phyloP scores from a whole-genome alignment of 768 basidiomycete species.

The Pleurotus pulmonarius region DNA sequence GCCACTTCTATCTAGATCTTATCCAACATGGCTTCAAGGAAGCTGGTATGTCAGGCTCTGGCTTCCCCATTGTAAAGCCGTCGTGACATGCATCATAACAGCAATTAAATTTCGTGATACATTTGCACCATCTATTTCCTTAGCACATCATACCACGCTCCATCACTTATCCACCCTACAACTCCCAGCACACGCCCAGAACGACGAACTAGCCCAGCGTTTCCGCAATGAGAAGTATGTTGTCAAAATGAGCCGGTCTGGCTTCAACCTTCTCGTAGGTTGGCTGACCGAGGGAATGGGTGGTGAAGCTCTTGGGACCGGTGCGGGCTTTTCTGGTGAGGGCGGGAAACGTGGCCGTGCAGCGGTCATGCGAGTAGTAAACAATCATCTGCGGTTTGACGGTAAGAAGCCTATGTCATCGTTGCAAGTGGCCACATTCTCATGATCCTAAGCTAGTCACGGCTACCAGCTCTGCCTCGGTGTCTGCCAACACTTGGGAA shows the following conservation, averaged over 20 bases:
- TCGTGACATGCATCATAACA: constrained; percentile 24
- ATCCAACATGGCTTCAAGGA: constrained; percentile 88
- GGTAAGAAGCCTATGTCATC: constrained; percentile 42
- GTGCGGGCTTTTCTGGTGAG: constrained; percentile 78
- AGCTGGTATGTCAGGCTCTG: constrained; percentile 57
- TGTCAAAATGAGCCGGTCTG: constrained; percentile 85
- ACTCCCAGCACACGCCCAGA: constrained; percentile 79
- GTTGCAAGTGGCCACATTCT: constrained; percentile 11
- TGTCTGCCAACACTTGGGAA: constrained; percentile 71
- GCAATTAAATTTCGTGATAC: constrained; percentile 72
- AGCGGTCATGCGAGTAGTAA: constrained; percentile 89
- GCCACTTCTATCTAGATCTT: constrained; percentile 94
- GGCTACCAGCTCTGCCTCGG: constrained; percentile 59
- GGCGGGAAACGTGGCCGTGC: constrained; percentile 82
- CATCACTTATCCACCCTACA: constrained; percentile 79
- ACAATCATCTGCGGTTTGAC: constrained; percentile 88
- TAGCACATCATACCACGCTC: constrained; percentile 64
- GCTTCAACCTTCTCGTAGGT: constrained; percentile 87
- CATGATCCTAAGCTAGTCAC: constrained; percentile 49
- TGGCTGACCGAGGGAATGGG: constrained; percentile 95
- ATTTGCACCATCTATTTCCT: constrained; percentile 64
- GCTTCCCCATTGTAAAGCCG: constrained; percentile 4
- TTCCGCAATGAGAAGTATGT: constrained; percentile 90
- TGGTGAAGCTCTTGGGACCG: constrained; percentile 77
- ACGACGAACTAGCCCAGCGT: constrained; percentile 76